Base-by-base conservation (phyloP, 1,284 basidiomycete genomes). In the Moesziomyces aphidis region DNA sequence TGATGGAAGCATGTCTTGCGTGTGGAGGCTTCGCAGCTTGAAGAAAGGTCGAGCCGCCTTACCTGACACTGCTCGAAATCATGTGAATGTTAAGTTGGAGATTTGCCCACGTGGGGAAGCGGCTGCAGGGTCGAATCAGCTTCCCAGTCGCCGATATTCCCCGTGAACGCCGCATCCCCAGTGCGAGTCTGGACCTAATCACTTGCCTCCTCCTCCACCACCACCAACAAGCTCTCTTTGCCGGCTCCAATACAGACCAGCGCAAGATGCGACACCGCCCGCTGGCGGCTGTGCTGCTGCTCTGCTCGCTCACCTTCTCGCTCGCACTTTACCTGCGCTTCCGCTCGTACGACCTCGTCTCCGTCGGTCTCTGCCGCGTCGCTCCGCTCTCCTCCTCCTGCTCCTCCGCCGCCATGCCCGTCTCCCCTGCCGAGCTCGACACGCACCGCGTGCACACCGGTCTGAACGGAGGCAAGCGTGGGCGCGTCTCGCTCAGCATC, bases 301-400 rank as follows among this genome's bases (percentile, higher is more conserved):
- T 57, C 8, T 34, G 56, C 9, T 49, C 57, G 17, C 36, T 73
- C 36, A 23, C 50, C 28, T 24, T 68, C 26, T 34, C 31, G 19
- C 53, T 64, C 22, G n/a, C 55, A 9, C 63, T 68, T 52, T 73
- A 64, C 49, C 22, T 61, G 15, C 67, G 60, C 7, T 60, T 67
- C 46, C 55, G 61, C 24, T 63, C 50, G 22, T 63, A 66, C 64
- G 70, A 73, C 22, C 28, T 73, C 8, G 70, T 73, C 31, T 68
- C 71, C 11, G 53, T 61, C 21, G 65, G 61, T 34, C 51, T 65
- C 11, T 60, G 56, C 24, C 54, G 58, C 5, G 47, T 56, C 6
- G 56, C 62, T 2, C 63, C 69, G 9, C 59, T 54, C 50, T 54
- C 62, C 21, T 48, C 55, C 2, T 43, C 59, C 19, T 62, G 61